Base-by-base conservation (phyloP, 495 filamentous ascomycete genomes). In the Articulospora tetracladia region DNA sequence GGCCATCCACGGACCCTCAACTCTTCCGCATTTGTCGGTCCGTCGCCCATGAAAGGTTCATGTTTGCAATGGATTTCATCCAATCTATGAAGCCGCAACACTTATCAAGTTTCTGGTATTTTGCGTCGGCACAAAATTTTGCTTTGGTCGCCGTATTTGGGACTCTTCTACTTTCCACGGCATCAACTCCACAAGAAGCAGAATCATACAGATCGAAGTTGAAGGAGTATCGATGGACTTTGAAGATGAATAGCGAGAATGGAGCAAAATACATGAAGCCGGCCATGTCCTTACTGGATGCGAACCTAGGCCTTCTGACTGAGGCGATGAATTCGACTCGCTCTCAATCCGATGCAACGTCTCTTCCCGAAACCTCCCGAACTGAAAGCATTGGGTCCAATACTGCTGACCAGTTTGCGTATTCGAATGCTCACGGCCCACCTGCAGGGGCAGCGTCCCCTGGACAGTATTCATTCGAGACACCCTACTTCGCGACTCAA, bases 1-100 rank as follows among this genome's bases (percentile, higher is more conserved):
- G 32, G 46, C 23, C 63, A 53, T 53, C 68, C 2, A 73, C 72
- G 20, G 83, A 90, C 65, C 81, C 86, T 0, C 87, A 91, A 70
- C 83, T 96, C 30, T 82, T 92, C 24, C 91, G 96, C 75, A 96
- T 98, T 67, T 97, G 92, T 74, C 92, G 94, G 47, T 93, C 88
- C 19, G 93, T 93, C 22, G 89, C 90, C 53, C 88, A 91, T 63
- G 88, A 90, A 8, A 80, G 88, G 26, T 77, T 91, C 30, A 87
- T 86, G 58, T 88, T 86, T 12, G 86, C 87, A 53, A 89, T 91
- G 79, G 86, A 87, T 57, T 89, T 91, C 68, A 83, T 91, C 39
- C 87, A 89, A 68, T 79, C 84, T 20, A 77, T 92, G 47, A 86
- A 83, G 44, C 86, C 86, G 7, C 80, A 87, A 34, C 87, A 92